Evolutionary conservation across 352 stramenopile genomes (phyloP), one percentile per base, ranked within the genome.

Genomic region (Phytophthora boehmeriae): DNA sequence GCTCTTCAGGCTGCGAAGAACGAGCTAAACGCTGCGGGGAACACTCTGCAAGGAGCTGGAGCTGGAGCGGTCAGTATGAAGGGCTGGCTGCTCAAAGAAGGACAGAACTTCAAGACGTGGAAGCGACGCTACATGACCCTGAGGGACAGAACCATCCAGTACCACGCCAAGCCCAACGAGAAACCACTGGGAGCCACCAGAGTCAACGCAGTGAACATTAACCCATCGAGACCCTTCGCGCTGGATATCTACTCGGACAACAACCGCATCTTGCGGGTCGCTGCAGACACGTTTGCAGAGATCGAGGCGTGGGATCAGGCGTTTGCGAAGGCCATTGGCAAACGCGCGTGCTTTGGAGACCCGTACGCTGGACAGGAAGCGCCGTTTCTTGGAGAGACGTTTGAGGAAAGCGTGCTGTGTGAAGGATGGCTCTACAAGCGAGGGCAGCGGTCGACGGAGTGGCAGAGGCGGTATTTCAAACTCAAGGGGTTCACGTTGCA

Each of bases 81-180:
- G 56, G 86, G 86, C 17, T 95, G 84, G 84, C 61, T 95, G 2
- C 66, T 75, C 22, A 95, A 95, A 44, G 84, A 95, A 66, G 86
- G 86, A 8, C 83, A 93, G 60, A 92, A 92, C 55, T 92, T 95
- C 63, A 93, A 95, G 80, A 92, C 78, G 17, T 95, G 86, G 86
- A 95, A 95, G 54, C 71, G 76, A 28, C 80, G 86, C 27, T 93
- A 89, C 65, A 91, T 95, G 74, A 89, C 78, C 45, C 66, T 95
- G 6, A 68, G 41, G 0, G 86, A 78, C 4, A 68, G 62, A 32
- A 48, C 76, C 14, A 77, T 95, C 48, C 81, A 89, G 68, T 95
- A 95, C 63, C 69, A 81, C 52, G 83, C 78, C 1, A 64, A 82
- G 10, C 56, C 70, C 5, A 55, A 55, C 22, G 83, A 93, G 46